phyloP scores from a whole-genome alignment of 23 red algal genomes.

The Gracilariopsis chorda region DNA sequence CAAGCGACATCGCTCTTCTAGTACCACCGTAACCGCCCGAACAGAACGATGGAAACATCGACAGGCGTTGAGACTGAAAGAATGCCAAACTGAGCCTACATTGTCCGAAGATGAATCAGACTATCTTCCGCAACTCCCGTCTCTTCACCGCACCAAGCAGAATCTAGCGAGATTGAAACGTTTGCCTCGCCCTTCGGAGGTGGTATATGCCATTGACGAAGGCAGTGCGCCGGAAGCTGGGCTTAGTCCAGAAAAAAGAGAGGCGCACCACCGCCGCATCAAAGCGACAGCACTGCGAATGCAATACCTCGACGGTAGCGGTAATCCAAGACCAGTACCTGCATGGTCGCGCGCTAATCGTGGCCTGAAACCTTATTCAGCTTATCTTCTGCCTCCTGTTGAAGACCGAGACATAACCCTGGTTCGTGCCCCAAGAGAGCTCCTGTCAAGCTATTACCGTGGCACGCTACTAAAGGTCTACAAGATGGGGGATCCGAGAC shows the following conservation, averaged over 20 bases:
- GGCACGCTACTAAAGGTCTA: conserved; percentile 18
- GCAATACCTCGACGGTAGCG: conserved; percentile 15
- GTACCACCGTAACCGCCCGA: background rate
- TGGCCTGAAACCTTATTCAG: conserved; percentile 19
- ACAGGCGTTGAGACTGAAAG: background rate
- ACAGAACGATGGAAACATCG: background rate
- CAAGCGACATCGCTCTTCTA: background rate
- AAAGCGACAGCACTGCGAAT: conserved; percentile 16
- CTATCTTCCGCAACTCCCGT: background rate
- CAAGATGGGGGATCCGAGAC: conserved; percentile 3
- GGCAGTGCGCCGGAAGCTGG: conserved; percentile 41
- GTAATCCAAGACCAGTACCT: conserved; percentile 22
- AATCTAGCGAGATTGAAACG: background rate
- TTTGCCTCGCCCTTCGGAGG: conserved; percentile 29
- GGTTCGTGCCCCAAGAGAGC: background rate
- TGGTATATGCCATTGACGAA: conserved; percentile 13
- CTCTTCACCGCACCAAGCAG: background rate
- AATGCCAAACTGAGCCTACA: background rate
- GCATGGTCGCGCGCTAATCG: conserved; percentile 6
- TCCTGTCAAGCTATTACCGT: conserved; percentile 24
- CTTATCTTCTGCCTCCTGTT: conserved; percentile 11
- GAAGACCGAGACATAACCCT: conserved; percentile 6
- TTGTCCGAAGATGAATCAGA: background rate
- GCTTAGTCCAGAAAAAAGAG: background rate
- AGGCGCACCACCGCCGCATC: conserved; percentile 20